Evolutionary conservation across 106 monocot species (phyloP).

Genomic region (Acorus calamus): DNA sequence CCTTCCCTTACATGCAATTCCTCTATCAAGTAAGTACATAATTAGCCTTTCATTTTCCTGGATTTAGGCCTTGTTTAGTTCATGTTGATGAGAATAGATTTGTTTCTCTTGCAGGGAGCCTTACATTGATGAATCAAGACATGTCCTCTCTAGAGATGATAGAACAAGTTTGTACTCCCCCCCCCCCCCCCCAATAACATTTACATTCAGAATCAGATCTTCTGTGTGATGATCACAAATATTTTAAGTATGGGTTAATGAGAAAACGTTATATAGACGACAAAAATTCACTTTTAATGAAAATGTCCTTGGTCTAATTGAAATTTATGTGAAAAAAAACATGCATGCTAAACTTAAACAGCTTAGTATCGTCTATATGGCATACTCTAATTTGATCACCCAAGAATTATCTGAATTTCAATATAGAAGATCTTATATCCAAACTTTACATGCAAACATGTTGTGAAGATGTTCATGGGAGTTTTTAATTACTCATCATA

Average conservation of each 20-base stretch:
- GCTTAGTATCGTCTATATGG: not conserved
- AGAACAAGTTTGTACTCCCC: not conserved
- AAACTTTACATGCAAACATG: not conserved
- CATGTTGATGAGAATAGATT: not conserved
- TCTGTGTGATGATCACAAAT: no score
- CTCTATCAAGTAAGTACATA: slow-evolving; percentile 14
- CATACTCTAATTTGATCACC: not conserved
- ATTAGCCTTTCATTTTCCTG: not conserved
- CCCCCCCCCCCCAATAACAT: no score
- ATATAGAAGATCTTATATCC: not conserved
- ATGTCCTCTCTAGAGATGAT: not conserved
- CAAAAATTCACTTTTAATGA: no score
- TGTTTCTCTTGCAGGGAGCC: slow-evolving; percentile 13
- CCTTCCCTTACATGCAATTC: slow-evolving; percentile 13
- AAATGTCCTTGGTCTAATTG: no score
- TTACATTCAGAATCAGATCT: no score
- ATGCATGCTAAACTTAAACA: no score
- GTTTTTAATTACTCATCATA: no score
- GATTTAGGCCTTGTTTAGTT: not conserved
- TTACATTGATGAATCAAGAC: slow-evolving; percentile 9
- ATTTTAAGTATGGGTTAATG: no score
- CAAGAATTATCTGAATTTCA: not conserved
- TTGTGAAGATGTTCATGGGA: slow-evolving; percentile 3
- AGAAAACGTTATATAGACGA: no score
- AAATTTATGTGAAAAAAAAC: no score